phyloP scores from a whole-genome alignment of 164 flowering plant genomes.

The Magnolia kwangsiensis region DNA sequence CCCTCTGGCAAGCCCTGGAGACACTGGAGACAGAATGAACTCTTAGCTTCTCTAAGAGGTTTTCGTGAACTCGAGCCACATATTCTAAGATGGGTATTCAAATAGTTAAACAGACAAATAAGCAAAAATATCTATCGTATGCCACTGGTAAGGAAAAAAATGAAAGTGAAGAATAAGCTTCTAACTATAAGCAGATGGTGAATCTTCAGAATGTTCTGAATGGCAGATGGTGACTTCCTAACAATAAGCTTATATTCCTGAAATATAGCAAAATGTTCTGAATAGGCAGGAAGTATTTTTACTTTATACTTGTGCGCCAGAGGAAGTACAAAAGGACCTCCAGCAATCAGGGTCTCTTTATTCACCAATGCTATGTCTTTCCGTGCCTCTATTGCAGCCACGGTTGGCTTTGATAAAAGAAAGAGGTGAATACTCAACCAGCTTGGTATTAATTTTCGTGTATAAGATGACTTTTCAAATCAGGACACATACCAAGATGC shows the following conservation, averaged over 20 bases:
- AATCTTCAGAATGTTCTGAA: too few species aligned
- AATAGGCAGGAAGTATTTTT: slow-evolving; percentile 97
- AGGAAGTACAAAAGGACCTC: slow-evolving; percentile 98
- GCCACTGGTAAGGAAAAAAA: too few species aligned
- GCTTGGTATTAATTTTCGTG: too few species aligned
- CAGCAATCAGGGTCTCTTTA: slow-evolving; percentile 95
- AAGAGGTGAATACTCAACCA: background rate
- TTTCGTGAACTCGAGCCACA: too few species aligned
- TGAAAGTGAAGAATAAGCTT: too few species aligned
- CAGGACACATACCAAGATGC: too few species aligned
- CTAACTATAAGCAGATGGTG: too few species aligned
- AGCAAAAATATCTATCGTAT: background rate
- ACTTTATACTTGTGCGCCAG: slow-evolving; percentile 90
- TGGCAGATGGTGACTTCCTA: too few species aligned
- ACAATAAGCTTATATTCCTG: slow-evolving; percentile 46
- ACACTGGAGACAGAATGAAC: slow-evolving; percentile 57
- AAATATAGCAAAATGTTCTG: slow-evolving; percentile 98
- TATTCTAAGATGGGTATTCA: background rate
- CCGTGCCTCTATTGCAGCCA: slow-evolving; percentile 98
- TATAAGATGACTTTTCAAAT: too few species aligned
- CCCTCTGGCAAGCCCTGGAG: slow-evolving; percentile 95
- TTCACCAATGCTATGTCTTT: slow-evolving; percentile 95
- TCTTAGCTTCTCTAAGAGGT: slow-evolving; percentile 7
- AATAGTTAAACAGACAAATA: background rate
- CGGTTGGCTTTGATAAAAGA: slow-evolving; percentile 63